Base-by-base conservation (phyloP, 768 basidiomycete genomes). In the Mycena indigotica region DNA sequence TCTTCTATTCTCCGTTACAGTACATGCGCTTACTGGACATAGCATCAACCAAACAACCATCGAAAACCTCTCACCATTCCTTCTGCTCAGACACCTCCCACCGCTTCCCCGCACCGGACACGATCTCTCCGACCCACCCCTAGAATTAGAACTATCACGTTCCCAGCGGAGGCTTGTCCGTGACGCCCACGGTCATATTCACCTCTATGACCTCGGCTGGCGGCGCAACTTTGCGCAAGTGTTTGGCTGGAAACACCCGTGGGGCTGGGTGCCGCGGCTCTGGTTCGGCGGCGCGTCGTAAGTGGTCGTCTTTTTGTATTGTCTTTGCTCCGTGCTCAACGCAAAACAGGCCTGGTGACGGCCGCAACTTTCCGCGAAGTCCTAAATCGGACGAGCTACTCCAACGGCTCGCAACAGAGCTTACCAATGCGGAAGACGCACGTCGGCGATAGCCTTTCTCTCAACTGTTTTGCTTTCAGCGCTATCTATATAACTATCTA, bases 41-140 rank as follows among this genome's bases (percentile, higher is more conserved):
- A 92, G 90, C 30, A 91, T 87, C 25, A 93, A 93, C 67, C 89
- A 93, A 73, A 93, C 91, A n/a, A 93, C 91, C 0, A 61, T 92
- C 21, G 91, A 93, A 67, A 79, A 84, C 55, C 77, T 92, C 35
- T 84, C 89, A 0, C 89, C 89, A 1, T 93, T 89, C 69, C 69
- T 88, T 25, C 77, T 93, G 15, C 77, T 94, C 50, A 84, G 87
- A 53, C 73, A 90, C 65, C 75, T 93, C 25, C 88, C 91, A 28
- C 80, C 81, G 3, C 74, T 89, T 12, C 86, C 85, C 29, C 70
- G 64, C 0, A 70, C 75, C n/a, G 75, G 73, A 17, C 80, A 77
- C 62, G 73, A 71, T 28, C 75, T 89, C 26, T 89, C 89, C 1
- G 77, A 87, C 60, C 88, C 88, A 15, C 89, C 88, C 12, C 68